Conservation (phyloP, 768 basidiomycete genomes). For the Rhizopogon roseolus region DNA sequence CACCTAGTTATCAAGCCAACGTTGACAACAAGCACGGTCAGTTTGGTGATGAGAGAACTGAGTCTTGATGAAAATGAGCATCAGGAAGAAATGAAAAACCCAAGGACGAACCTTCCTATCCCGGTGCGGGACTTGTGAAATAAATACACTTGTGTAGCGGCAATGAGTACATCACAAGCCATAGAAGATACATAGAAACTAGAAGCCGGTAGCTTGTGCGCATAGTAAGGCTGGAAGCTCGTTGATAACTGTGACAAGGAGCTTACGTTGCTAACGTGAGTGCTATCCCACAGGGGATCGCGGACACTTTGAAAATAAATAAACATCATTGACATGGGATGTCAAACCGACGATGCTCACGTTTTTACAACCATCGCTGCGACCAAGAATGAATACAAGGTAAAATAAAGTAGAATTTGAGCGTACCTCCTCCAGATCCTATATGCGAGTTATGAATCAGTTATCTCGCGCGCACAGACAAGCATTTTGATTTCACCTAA, state of each 20-base stretch:
- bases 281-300: slow-evolving; percentile 28
- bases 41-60: slow-evolving; percentile 26
- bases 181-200: slow-evolving; percentile 29
- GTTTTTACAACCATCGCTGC: slow-evolving; percentile 29
- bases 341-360: slow-evolving; percentile 7
- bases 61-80: slow-evolving; percentile 13
- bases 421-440: slow-evolving; percentile 26
- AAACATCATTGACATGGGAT: background rate
- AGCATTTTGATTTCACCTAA: slow-evolving; percentile 13
- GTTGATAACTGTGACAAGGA: background rate
- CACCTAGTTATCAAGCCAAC: slow-evolving; percentile 33
- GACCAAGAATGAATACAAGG: background rate
- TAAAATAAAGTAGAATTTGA: background rate
- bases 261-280: slow-evolving; percentile 27
- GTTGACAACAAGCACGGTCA: slow-evolving; percentile 30
- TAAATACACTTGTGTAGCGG: slow-evolving; percentile 28
- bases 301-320: slow-evolving; percentile 11
- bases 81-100: background rate
- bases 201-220: slow-evolving; percentile 23
- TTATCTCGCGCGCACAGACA: background rate
- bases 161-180: slow-evolving; percentile 29
- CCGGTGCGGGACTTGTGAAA: slow-evolving; percentile 26
- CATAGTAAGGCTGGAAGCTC: background rate
- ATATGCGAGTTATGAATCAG: background rate
- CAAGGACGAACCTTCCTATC: slow-evolving; percentile 20